phyloP scores from a whole-genome alignment of 2,329 filamentous ascomycete genomes.

The Penicillium sp. region DNA sequence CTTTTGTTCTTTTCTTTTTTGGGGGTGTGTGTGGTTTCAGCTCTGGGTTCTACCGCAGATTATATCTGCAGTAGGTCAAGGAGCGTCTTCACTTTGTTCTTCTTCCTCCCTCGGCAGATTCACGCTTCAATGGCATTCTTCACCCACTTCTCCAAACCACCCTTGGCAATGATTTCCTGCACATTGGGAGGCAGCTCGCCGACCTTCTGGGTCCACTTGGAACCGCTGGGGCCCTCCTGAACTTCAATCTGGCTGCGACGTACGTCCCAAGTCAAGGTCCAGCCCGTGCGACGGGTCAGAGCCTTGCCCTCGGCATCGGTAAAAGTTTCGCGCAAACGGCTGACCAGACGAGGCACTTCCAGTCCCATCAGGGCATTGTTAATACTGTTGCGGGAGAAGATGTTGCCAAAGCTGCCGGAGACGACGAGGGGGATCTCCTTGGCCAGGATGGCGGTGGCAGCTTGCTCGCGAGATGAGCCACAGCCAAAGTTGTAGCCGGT shows the following conservation, averaged over 20 bases:
- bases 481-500: conserved; percentile 85
- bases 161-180: conserved; percentile 73
- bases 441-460: conserved; percentile 65
- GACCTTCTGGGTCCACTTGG: conserved; percentile 71
- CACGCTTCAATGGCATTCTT: conserved; percentile 55
- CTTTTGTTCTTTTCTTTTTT: not conserved
- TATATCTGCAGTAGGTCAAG: too few species aligned
- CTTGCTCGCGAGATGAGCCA: conserved; percentile 75
- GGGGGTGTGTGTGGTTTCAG: too few species aligned
- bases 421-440: conserved; percentile 35
- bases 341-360: conserved; percentile 34
- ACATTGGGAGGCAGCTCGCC: conserved; percentile 79
- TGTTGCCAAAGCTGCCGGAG: conserved; percentile 36
- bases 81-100: too few species aligned
- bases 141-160: conserved; percentile 78
- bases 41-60: too few species aligned
- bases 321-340: conserved; percentile 32
- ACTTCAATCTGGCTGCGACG: conserved; percentile 63
- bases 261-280: conserved; percentile 79
- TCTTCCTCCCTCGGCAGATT: not conserved
- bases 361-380: conserved; percentile 40
- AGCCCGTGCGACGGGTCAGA: conserved; percentile 39
- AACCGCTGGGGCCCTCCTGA: conserved; percentile 61
- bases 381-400: conserved; percentile 37
- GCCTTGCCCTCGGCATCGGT: conserved; percentile 14